Percentiles rank a stretch among this genome's conserved stretches.
phyloP scores from a whole-genome alignment of 1,284 basidiomycete genomes.

The Baeospora myosura region DNA sequence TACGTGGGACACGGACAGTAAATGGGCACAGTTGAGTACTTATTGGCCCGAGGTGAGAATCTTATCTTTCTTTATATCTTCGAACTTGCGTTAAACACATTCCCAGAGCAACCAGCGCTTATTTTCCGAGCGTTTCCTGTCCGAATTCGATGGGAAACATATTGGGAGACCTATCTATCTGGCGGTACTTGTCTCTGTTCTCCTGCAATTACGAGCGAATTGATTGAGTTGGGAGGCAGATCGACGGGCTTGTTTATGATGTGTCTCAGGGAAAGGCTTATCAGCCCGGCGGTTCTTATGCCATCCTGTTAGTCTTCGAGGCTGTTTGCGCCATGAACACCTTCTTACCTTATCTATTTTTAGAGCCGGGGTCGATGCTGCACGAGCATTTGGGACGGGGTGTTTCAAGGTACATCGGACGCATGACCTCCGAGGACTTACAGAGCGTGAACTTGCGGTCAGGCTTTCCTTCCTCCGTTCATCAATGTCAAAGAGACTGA shows the following conservation, averaged over 20 bases:
- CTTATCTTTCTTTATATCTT: slow-evolving; percentile 9
- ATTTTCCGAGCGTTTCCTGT: slow-evolving; percentile 67
- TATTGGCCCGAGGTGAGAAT: slow-evolving; percentile 49
- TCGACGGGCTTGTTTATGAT: slow-evolving; percentile 91
- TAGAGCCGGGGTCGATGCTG: slow-evolving; percentile 84
- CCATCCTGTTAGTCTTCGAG: slow-evolving; percentile 58
- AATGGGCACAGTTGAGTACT: slow-evolving; percentile 41
- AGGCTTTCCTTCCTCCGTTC: slow-evolving; percentile 17
- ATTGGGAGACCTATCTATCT: slow-evolving; percentile 75
- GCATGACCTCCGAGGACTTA: slow-evolving; percentile 81
- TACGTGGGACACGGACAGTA: slow-evolving; percentile 12
- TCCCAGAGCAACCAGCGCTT: slow-evolving; percentile 51
- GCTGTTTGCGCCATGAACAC: slow-evolving; percentile 1
- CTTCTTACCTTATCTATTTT: slow-evolving; percentile 14
- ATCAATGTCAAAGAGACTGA: slow-evolving; percentile 7
- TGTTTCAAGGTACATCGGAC: slow-evolving; percentile 88
- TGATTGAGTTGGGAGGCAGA: slow-evolving; percentile 34
- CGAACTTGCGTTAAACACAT: slow-evolving; percentile 11
- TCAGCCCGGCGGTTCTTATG: slow-evolving; percentile 83
- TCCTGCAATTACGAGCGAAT: slow-evolving; percentile 12
- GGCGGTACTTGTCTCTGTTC: slow-evolving; percentile 42
- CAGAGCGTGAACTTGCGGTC: slow-evolving; percentile 65
- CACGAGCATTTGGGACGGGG: slow-evolving; percentile 85
- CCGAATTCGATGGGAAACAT: slow-evolving; percentile 69
- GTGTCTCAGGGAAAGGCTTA: slow-evolving; percentile 82